Base-by-base conservation (phyloP, 352 stramenopile species). In the Pythium vanterpoolii region DNA sequence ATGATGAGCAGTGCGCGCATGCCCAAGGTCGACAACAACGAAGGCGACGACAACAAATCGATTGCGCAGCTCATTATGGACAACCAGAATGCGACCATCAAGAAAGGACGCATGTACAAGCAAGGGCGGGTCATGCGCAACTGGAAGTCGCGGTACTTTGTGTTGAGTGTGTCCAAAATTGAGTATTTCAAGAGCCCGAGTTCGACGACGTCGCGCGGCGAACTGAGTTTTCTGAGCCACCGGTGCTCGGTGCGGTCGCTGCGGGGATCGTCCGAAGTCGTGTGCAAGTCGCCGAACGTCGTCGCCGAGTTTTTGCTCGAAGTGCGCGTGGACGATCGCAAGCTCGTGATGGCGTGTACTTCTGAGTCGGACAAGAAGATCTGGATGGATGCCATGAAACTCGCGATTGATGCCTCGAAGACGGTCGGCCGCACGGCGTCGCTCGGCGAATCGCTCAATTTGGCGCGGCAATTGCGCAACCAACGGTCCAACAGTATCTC, bases 81-180 rank as follows among this genome's bases (percentile, higher is more conserved):
- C 50, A 94, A 94, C 66, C 77, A 90, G 62, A 77, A 79, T 26
- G 84, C 84, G 24, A 94, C 84, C 18, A 94, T 94, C 64, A 94
- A 94, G 69, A 94, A 94, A 61, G 84, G 84, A 1, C 79, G 80
- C 28, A 94, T 94, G 82, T 94, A 90, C 64, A 92, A 94, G 68
- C 84, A 94, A 54, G 83, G 80, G 18, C 76, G 84, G 30, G 76
- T 94, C 52, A 89, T 92, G 78, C 79, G 79, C 40, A 84, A 81
- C 46, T 94, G 84, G 84, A 94, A 94, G 64, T 89, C 80, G n/a
- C 78, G 84, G 56, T 94, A 94, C 62, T 94, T 94, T 62, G 79
- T 92, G 59, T 60, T 94, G 18, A 90, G 79, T 71, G 84, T 94
- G 55, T 92, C 82, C 14, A 92, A 94, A 69, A 81, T 93, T 33